Evolutionary conservation across 2,329 filamentous ascomycete species (phyloP), one percentile per base, ranked within the genome.

Genomic region (Fusarium chuoi): DNA sequence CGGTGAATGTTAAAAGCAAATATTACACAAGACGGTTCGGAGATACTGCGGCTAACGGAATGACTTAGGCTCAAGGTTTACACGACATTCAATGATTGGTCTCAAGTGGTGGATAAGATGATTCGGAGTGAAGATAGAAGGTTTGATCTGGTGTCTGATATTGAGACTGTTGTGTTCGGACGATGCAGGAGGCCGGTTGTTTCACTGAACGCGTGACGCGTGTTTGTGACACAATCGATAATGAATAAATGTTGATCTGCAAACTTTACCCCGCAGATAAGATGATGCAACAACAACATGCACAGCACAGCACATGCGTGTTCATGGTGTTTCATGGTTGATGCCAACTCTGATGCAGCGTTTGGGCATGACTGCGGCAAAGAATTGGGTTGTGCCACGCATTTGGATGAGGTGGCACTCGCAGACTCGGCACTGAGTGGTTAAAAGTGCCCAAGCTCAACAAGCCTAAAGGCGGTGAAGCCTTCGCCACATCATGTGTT

Each of bases 401-500:
- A 51, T 30, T 41, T 17, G 35, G 63, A 68, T 68, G 65, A 62
- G 46, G 63, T 68, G 65, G 65, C 65, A 30, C 30, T 30, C 30
- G 30, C 30, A 30, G 11, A 30, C 11, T 30, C 30, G 30, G 30
- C 30, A 62, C 41, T 68, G 36, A 68, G 59, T 28, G 44, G 55
- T 68, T 36, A 67, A 30, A 30, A 68, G 33, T 45, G 39, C 26
- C 51, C 26, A 26, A 44, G 44, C 36, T 36, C 30, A 59, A 48
- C 35, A 68, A 46, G 41, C 63, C 65, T 68, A 68, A 68, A 68
- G 65, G 65, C 65, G 65, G 65, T 68, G 65, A 68, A 62, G 65
- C 46, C 62, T 41, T 68, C 6, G 65, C 63, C 63, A 62, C 65
- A 62, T 68, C 65, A 68, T 68, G 65, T 68, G 65, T 48, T 68